Conservation (phyloP, 2,329 filamentous ascomycete genomes). For the Colletotrichum acutatum region DNA sequence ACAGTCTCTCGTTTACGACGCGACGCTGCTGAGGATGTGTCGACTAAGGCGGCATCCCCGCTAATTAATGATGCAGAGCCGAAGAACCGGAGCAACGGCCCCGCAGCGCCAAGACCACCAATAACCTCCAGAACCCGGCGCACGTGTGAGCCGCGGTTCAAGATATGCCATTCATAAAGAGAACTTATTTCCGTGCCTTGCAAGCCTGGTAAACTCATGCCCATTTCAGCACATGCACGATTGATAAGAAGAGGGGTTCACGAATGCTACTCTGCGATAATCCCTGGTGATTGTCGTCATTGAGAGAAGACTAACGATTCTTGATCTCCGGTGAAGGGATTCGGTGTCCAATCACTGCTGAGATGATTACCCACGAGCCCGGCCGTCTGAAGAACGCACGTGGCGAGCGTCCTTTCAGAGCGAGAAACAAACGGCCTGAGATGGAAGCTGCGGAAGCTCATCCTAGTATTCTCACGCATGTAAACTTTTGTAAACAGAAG, state of each 20-base stretch:
- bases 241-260: not conserved
- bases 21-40: too few relatives aligned
- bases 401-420: not conserved
- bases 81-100: constrained; percentile 6
- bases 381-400: not conserved
- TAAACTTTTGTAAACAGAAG: not conserved
- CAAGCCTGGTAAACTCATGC: too few relatives aligned
- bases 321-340: not conserved
- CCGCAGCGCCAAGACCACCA: constrained; percentile 6
- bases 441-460: constrained; percentile 1
- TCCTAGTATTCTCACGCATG: too few relatives aligned
- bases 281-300: constrained; percentile 16
- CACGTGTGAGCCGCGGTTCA: not conserved
- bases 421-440: not conserved
- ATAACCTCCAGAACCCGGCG: not conserved
- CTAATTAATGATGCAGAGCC: not conserved
- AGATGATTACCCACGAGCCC: constrained; percentile 28
- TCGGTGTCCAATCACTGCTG: constrained; percentile 6
- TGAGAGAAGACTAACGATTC: not conserved
- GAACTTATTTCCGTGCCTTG: not conserved
- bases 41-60: too few relatives aligned
- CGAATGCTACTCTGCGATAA: not conserved
- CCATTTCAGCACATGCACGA: not conserved
- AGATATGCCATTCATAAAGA: not conserved
- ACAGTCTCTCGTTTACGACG: too few relatives aligned